Percentiles rank a stretch among this genome's conserved stretches.
phyloP scores from a whole-genome alignment of 2,329 filamentous ascomycete genomes.

The Pestalotiopsis sp. region DNA sequence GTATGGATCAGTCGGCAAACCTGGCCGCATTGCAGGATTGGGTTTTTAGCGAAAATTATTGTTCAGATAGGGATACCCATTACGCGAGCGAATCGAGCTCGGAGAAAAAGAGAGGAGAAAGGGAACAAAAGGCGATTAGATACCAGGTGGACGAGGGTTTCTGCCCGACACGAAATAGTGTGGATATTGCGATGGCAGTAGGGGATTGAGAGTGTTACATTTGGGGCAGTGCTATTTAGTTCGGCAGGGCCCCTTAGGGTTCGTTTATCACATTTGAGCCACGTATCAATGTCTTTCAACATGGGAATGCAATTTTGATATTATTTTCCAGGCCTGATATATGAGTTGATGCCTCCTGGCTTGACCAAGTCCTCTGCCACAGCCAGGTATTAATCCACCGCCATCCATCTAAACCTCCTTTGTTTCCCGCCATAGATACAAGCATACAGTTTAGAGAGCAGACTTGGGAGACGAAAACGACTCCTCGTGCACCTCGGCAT shows the following conservation, averaged over 20 bases:
- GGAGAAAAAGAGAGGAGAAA: too few species aligned
- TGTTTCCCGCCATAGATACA: not conserved
- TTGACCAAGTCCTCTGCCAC: not conserved
- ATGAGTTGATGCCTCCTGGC: not conserved
- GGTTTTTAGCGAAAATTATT: not conserved
- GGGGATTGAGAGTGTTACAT: too few species aligned
- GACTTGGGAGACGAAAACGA: slow-evolving; percentile 26
- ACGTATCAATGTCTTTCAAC: not conserved
- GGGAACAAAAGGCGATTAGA: not conserved
- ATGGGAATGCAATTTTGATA: not conserved
- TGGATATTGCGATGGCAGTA: too few species aligned
- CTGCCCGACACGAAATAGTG: too few species aligned
- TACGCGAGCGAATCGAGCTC: not conserved
- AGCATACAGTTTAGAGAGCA: slow-evolving; percentile 5
- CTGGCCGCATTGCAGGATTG: not conserved
- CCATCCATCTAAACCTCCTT: not conserved
- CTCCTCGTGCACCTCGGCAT: slow-evolving; percentile 34
- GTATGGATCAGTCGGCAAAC: not conserved
- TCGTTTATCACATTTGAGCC: not conserved
- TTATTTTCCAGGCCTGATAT: not conserved
- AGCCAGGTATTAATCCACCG: not conserved
- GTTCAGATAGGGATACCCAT: not conserved
- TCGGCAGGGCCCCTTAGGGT: too few species aligned
- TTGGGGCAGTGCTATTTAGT: too few species aligned
- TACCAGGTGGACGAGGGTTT: not conserved